Percentiles rank a stretch among this genome's conserved stretches.
phyloP scores from a whole-genome alignment of 225 moss, liverwort and hornwort genomes.

The Thuidium tamariscinum region DNA sequence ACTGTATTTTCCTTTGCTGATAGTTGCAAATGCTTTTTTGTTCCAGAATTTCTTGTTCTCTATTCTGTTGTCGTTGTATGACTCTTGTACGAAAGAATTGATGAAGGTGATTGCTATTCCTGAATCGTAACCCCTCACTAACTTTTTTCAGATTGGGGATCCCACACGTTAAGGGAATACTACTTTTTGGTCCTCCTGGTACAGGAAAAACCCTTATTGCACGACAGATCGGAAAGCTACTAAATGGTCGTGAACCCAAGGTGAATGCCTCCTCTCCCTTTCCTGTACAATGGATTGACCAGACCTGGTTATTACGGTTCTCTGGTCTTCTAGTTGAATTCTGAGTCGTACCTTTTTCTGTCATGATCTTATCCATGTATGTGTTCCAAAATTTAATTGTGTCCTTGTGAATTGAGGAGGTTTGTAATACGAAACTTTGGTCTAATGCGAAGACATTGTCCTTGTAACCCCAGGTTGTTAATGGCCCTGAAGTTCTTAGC shows the following conservation, averaged over 20 bases:
- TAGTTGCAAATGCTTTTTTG: not conserved
- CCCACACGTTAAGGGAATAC: constrained; percentile 80
- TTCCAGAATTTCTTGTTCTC: not conserved
- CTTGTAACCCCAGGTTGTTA: constrained; percentile 61
- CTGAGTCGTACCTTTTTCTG: not conserved
- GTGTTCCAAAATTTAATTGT: not conserved
- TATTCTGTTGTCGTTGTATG: not conserved
- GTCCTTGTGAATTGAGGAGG: not conserved
- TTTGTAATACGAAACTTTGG: not conserved
- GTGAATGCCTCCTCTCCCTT: constrained; percentile 12
- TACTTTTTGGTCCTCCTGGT: constrained; percentile 89
- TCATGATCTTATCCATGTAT: not conserved
- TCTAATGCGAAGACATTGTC: not conserved
- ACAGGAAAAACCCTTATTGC: constrained; percentile 97
- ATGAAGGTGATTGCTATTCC: not conserved
- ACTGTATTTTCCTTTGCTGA: not conserved
- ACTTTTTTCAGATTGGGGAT: constrained; percentile 63
- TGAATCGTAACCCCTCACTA: not conserved
- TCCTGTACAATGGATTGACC: not conserved
- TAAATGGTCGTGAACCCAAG: constrained; percentile 97
- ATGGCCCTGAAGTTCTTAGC: constrained; percentile 92
- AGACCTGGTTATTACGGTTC: not conserved
- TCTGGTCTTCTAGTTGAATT: not conserved
- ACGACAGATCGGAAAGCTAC: constrained; percentile 86
- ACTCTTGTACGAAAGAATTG: not conserved